Evolutionary conservation across 2,329 filamentous ascomycete species (phyloP).

Genomic region (Arthroderma sp.): DNA sequence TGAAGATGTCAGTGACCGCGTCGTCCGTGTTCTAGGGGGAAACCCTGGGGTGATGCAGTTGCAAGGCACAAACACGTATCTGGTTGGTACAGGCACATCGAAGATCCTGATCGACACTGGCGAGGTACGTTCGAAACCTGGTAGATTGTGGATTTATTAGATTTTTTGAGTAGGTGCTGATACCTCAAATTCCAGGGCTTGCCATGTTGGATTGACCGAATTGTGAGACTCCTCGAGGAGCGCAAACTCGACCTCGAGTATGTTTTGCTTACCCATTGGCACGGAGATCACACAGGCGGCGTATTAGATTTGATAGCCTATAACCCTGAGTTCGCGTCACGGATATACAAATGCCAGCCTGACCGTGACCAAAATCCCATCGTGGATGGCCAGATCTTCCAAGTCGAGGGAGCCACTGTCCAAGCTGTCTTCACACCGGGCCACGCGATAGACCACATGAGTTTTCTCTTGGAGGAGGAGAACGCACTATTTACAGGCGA

Average conservation of each 20-base stretch:
- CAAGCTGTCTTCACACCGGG: conserved; percentile 41
- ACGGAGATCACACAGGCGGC: not conserved
- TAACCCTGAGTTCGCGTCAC: not conserved
- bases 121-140: not conserved
- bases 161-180: not conserved
- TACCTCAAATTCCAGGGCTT: not conserved
- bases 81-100: not conserved
- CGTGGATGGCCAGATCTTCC: conserved; percentile 41
- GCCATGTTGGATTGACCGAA: not conserved
- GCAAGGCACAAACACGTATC: not conserved
- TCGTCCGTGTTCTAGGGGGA: not conserved
- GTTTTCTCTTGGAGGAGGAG: conserved; percentile 57
- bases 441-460: conserved; percentile 65
- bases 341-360: conserved; percentile 47
- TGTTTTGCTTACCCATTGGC: not conserved
- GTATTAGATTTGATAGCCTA: not conserved
- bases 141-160: too few species aligned
- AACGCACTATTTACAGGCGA: conserved; percentile 70
- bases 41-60: not conserved
- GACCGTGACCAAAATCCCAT: conserved; percentile 42
- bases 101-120: not conserved
- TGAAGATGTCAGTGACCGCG: not conserved
- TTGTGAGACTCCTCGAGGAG: not conserved
- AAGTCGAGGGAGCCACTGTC: conserved; percentile 31
- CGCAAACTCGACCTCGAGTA: not conserved